Evolutionary conservation across 345 rosid genomes (phyloP), one percentile per base, ranked within the genome.

Genomic region (Corymbia maculata): DNA sequence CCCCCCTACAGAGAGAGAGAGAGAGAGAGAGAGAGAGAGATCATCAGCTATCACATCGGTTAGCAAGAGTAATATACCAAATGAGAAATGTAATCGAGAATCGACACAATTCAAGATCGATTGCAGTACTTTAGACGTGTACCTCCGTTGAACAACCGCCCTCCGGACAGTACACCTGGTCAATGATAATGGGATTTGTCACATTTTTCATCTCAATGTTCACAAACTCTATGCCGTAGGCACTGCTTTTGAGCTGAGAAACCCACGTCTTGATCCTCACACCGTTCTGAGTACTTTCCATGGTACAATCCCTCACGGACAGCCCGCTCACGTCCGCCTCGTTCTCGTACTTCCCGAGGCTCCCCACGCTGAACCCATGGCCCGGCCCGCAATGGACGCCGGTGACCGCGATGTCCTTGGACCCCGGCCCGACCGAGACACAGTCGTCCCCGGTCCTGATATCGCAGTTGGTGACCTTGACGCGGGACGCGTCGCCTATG

Each of bases 251-350:
- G 1, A 12, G 47, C 5, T 88, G 51, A 22, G 86, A n/a, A 1
- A 92, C 91, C 93, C 93, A 93, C 55, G 93, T 92, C 89, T 93
- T 94, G 89, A 94, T 90, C 85, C 93, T 91, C 19, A 93, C 49
- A 2, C 95, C 93, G 82, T 91, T 92, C 52, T 91, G 90, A 3
- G 93, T 93, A 26, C 86, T 52, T 13, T 30, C 57, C 6, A 93
- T 86, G 7, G 89, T 88, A 61, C 93, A 91, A 59, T 89, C 79
- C 85, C 44, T 86, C 14, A 94, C 90, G 32, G 42, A 17, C 44
- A 89, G 50, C 32, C 86, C 89, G n/a, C 70, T 86, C 8, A 92
- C 93, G 36, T 90, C 90, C 19, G 26, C 49, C 89, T 92, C 94
- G 6, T 88, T 17, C 22, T 61, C 87, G 86, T 89, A 92, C 75